These are phyloP conservation scores for Paraurostyla sp. DNA, from an alignment of 73 alveolate species.

Conservation along the genomic window DNA sequence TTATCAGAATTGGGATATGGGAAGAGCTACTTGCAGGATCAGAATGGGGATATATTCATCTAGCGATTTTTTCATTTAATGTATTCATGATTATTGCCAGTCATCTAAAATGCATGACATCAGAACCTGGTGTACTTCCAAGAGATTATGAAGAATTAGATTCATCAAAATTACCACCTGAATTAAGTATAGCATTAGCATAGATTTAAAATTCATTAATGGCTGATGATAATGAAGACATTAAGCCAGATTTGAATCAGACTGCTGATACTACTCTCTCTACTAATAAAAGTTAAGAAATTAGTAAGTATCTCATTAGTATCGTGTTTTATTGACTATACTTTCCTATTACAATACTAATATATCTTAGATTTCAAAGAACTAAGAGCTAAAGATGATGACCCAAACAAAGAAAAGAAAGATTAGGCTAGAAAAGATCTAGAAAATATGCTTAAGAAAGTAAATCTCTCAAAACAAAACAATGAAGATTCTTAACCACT, in stretches of 20 bases:
- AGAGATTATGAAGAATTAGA: constrained; percentile 59
- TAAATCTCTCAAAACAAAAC: neutral
- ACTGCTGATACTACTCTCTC: neutral
- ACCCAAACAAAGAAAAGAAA: neutral
- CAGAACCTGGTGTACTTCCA: constrained; percentile 74
- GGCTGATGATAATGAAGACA: constrained; percentile 21
- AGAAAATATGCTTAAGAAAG: neutral
- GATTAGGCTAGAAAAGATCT: neutral
- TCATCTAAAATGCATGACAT: constrained; percentile 69
- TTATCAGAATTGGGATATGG: constrained; percentile 62
- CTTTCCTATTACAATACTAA: constrained; percentile 13
- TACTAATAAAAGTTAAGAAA: neutral
- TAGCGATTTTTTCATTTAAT: constrained; percentile 51
- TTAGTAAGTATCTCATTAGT: constrained; percentile 30
- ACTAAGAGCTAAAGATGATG: neutral
- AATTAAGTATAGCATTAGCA: constrained; percentile 25
- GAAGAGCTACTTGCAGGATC: constrained; percentile 40
- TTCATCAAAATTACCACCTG: constrained; percentile 22
- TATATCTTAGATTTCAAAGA: constrained; percentile 19
- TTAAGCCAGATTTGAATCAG: neutral
- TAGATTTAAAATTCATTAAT: constrained; percentile 16
- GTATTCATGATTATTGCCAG: constrained; percentile 67
- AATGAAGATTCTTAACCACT: constrained; percentile 27
- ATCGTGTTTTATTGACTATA: no score
- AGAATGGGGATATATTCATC: constrained; percentile 55